Evolutionary conservation across 306 rosid species (phyloP).

Genomic region (Ormosia emarginata): DNA sequence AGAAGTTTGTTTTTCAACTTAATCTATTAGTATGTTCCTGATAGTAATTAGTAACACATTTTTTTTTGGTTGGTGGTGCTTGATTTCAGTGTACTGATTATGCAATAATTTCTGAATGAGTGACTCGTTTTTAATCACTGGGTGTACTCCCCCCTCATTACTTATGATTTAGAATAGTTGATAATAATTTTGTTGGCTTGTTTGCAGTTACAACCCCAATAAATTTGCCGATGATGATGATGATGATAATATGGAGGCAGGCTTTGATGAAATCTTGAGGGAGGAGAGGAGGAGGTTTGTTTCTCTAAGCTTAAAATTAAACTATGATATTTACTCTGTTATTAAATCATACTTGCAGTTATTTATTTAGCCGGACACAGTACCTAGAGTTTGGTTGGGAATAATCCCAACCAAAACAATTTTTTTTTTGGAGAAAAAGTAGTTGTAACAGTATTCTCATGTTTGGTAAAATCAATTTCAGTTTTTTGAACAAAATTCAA

Average conservation of each 20-base stretch:
- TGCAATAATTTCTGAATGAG: neutral
- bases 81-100: neutral
- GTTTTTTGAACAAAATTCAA: too few species aligned
- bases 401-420: too few species aligned
- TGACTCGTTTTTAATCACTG: neutral
- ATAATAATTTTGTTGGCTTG: constrained; percentile 10
- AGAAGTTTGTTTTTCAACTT: neutral
- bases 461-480: too few species aligned
- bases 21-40: neutral
- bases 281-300: constrained; percentile 78
- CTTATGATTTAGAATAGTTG: neutral
- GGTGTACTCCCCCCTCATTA: neutral
- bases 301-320: neutral
- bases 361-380: neutral
- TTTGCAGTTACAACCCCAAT: constrained; percentile 64
- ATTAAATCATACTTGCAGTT: neutral
- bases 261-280: constrained; percentile 63
- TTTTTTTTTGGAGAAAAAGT: too few species aligned
- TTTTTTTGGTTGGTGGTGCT: neutral
- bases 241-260: constrained; percentile 79
- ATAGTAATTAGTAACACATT: too few species aligned
- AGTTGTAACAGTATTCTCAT: too few species aligned
- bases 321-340: neutral
- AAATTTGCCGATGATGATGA: constrained; percentile 45
- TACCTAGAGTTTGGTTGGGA: too few species aligned